phyloP scores from a whole-genome alignment of 1,284 basidiomycete genomes.

The Mycosarcoma mackinlayi region DNA sequence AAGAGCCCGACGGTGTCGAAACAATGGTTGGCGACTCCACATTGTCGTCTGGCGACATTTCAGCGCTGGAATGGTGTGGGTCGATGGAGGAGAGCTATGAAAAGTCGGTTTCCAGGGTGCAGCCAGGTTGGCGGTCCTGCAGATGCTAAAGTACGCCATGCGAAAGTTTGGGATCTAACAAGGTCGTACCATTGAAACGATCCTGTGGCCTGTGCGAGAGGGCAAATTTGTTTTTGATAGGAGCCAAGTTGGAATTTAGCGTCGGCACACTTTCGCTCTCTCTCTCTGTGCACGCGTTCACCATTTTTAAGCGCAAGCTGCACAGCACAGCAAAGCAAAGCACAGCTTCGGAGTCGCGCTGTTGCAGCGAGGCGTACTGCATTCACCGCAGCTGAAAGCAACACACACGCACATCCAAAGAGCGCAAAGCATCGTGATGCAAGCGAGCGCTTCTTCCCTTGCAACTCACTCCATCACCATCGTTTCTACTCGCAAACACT shows the following conservation, averaged over 20 bases:
- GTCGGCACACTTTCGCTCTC: too few species aligned
- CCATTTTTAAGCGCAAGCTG: too few species aligned
- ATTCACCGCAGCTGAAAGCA: conserved; percentile 20
- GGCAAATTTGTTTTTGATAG: too few species aligned
- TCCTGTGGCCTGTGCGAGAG: too few species aligned
- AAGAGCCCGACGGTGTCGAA: conserved; percentile 12
- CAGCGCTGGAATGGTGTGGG: background rate
- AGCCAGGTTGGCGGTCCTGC: too few species aligned
- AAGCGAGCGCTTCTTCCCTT: background rate
- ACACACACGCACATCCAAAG: conserved; percentile 14
- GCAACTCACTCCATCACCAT: background rate
- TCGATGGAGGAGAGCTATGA: background rate
- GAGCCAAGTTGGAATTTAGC: too few species aligned
- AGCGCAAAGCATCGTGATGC: too few species aligned
- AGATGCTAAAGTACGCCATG: too few species aligned
- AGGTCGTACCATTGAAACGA: too few species aligned
- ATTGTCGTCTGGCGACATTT: background rate
- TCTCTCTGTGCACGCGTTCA: conserved; percentile 1
- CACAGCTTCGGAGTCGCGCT: conserved; percentile 8
- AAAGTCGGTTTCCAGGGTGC: too few species aligned
- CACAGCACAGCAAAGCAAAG: conserved; percentile 7
- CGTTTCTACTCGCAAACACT: background rate
- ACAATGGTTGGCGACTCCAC: conserved; percentile 21
- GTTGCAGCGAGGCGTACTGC: conserved; percentile 4
- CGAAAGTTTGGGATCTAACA: too few species aligned